Evolutionary conservation across 306 rosid genomes (phyloP).

Genomic region (Glycine tomentella): DNA sequence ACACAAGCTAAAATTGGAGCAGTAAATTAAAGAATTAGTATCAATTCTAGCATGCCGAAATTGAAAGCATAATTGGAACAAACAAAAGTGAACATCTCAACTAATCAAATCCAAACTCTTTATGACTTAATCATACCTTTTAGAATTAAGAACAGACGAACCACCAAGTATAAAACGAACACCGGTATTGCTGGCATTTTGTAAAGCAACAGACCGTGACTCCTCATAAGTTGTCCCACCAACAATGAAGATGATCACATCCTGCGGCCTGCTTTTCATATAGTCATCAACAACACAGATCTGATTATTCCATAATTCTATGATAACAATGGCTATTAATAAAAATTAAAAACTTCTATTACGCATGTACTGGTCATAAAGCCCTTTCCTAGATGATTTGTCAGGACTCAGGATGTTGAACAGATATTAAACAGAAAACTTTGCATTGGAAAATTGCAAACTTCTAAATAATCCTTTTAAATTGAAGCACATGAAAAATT

Average conservation of each 20-base stretch:
- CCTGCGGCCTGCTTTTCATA: conserved; percentile 80
- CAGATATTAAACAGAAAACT: conserved; percentile 11
- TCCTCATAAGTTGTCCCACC: conserved; percentile 99
- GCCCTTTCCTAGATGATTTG: conserved; percentile 25
- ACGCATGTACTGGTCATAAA: not conserved
- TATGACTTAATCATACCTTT: conserved; percentile 62
- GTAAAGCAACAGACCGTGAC: conserved; percentile 83
- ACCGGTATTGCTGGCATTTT: conserved; percentile 80
- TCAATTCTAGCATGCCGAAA: conserved; percentile 26
- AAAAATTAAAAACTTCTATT: conserved; percentile 17
- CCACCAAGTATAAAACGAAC: conserved; percentile 91
- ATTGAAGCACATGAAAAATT: not conserved
- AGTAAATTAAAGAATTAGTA: conserved; percentile 17
- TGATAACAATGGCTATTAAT: not conserved
- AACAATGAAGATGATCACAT: conserved; percentile 86
- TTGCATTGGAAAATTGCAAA: not conserved
- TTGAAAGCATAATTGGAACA: conserved; percentile 20
- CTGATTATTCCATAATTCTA: conserved; percentile 36
- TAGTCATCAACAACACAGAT: conserved; percentile 43
- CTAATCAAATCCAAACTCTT: conserved; percentile 28
- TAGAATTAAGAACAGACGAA: conserved; percentile 86
- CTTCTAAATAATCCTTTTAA: conserved; percentile 12
- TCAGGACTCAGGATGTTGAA: conserved; percentile 16
- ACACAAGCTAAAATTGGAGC: conserved; percentile 28
- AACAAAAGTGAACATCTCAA: conserved; percentile 27